These are phyloP conservation scores for Salicornia ramosissima DNA, from an alignment of 148 eudicot species.

Conservation along the genomic window DNA sequence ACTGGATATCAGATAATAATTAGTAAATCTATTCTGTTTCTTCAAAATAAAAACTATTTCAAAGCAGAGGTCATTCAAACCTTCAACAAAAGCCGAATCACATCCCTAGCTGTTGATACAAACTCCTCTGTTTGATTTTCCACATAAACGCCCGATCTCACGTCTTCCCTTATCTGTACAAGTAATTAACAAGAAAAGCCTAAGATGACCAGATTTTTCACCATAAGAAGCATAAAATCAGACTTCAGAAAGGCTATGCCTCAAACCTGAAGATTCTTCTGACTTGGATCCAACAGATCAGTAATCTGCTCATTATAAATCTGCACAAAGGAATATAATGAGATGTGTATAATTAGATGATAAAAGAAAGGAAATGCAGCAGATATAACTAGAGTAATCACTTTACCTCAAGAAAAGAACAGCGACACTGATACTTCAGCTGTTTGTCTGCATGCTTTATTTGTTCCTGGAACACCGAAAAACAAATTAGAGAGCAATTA, in stretches of 20 bases:
- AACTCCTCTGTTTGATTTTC: slow-evolving; percentile 83
- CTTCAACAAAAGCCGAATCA: slow-evolving; percentile 68
- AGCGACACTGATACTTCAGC: slow-evolving; percentile 80
- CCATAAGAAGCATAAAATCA: slow-evolving; percentile 16
- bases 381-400: slow-evolving; percentile 4
- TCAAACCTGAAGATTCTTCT: slow-evolving; percentile 78
- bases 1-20: not conserved
- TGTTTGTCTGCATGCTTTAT: slow-evolving; percentile 71
- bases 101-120: slow-evolving; percentile 74
- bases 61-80: slow-evolving; percentile 30
- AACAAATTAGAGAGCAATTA: slow-evolving; percentile 11
- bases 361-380: not conserved
- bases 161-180: slow-evolving; percentile 87
- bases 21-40: not conserved
- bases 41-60: not conserved
- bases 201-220: slow-evolving; percentile 8
- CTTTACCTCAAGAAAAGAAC: slow-evolving; percentile 93
- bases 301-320: slow-evolving; percentile 95
- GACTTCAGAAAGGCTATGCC: slow-evolving; percentile 10
- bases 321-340: slow-evolving; percentile 33
- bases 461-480: slow-evolving; percentile 60
- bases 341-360: slow-evolving; percentile 1
- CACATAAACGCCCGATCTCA: slow-evolving; percentile 89
- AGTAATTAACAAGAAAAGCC: slow-evolving; percentile 9
- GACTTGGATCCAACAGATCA: slow-evolving; percentile 85